phyloP scores from a whole-genome alignment of 768 basidiomycete species.

The Rhodotorula paludigena region DNA sequence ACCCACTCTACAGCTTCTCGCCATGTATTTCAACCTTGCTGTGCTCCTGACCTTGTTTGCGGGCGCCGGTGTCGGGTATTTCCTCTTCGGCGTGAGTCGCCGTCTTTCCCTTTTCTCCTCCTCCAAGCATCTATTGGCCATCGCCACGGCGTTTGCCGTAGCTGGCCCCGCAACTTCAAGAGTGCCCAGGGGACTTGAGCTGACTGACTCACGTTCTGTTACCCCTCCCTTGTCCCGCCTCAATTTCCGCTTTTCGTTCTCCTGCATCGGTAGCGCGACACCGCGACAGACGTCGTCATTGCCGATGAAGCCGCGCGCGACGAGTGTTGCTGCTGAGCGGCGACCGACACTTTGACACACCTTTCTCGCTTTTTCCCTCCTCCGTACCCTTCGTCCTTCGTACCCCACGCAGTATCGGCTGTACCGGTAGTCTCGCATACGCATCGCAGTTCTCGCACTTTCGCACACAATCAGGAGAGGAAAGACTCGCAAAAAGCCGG shows the following conservation, averaged over 20 bases:
- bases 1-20: slow-evolving; percentile 31
- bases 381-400: neutral
- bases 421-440: no score
- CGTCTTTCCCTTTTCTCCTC: neutral
- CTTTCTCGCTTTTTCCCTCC: neutral
- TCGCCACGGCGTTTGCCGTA: no score
- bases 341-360: neutral
- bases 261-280: slow-evolving; percentile 25
- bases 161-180: no score
- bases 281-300: neutral
- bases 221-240: neutral
- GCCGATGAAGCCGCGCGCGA: slow-evolving; percentile 2
- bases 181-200: no score
- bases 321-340: slow-evolving; percentile 17
- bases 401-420: no score
- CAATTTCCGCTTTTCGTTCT: no score
- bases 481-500: no score
- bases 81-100: slow-evolving; percentile 16
- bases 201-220: no score
- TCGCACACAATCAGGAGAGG: no score
- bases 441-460: no score
- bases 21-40: slow-evolving; percentile 47
- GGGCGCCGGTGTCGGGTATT: slow-evolving; percentile 12
- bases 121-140: neutral
- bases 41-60: slow-evolving; percentile 45